Percentiles rank a stretch among this genome's conserved stretches.
These are phyloP conservation scores for Cryptococcus hybrid DNA, from an alignment of 1,284 basidiomycete genomes.

Conservation along the genomic window DNA sequence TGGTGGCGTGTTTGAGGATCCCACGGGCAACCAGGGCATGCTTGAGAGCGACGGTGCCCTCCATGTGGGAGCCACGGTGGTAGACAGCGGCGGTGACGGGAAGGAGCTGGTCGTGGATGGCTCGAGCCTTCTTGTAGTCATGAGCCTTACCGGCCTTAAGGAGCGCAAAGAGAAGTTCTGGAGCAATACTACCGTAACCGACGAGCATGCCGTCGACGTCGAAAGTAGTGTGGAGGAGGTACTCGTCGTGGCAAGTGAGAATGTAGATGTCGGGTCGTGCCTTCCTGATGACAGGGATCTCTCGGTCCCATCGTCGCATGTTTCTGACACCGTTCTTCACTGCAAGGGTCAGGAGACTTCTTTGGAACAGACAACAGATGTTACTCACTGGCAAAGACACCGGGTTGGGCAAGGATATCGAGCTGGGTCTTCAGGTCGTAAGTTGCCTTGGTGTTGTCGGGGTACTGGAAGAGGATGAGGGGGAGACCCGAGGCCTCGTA, in stretches of 20 bases:
- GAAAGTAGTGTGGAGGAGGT: slow-evolving; percentile 20
- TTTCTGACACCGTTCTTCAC: slow-evolving; percentile 18
- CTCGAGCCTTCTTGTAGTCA: slow-evolving; percentile 11
- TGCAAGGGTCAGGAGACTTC: too few species aligned
- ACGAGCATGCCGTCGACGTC: slow-evolving; percentile 18
- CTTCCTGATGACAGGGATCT: slow-evolving; percentile 11
- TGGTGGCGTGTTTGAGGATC: slow-evolving; percentile 13
- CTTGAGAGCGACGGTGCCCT: slow-evolving; percentile 21
- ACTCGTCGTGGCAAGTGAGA: slow-evolving; percentile 16
- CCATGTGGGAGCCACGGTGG: slow-evolving; percentile 21
- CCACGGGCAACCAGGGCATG: slow-evolving; percentile 16
- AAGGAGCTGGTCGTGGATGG: slow-evolving; percentile 16
- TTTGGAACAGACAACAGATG: too few species aligned
- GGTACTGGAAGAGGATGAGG: slow-evolving; percentile 22
- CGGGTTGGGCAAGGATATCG: slow-evolving; percentile 15
- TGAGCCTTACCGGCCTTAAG: slow-evolving; percentile 14
- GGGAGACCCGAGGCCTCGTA: slow-evolving; percentile 18
- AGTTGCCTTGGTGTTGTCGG: slow-evolving; percentile 15
- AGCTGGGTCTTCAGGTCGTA: slow-evolving; percentile 18
- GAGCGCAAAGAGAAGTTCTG: slow-evolving; percentile 13
- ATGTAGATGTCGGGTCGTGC: slow-evolving; percentile 12
- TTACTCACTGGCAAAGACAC: slow-evolving; percentile 13
- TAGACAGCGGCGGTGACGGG: slow-evolving; percentile 20
- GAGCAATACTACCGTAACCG: slow-evolving; percentile 19
- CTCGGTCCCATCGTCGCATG: slow-evolving; percentile 15